Conservation (phyloP, 331 rosid genomes). For the Cydonia oblonga region DNA sequence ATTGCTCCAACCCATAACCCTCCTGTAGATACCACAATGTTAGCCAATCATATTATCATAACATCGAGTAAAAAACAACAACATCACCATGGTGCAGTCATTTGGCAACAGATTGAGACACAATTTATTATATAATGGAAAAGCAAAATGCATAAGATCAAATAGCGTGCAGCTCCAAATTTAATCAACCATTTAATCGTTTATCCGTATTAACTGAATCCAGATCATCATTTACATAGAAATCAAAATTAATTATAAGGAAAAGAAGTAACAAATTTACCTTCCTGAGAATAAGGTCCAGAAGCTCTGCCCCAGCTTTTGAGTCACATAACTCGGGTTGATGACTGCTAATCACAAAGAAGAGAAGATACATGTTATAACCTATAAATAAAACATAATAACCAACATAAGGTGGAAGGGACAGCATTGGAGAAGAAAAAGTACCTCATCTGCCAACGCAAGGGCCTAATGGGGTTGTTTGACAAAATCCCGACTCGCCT, state of each 20-base stretch:
- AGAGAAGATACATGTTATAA: neutral
- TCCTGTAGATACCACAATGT: slow-evolving; percentile 34
- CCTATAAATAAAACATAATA: neutral
- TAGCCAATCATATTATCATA: neutral
- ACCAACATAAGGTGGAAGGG: neutral
- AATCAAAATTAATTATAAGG: neutral
- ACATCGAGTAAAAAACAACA: neutral
- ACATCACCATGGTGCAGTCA: neutral
- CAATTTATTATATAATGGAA: neutral
- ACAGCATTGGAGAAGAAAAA: neutral
- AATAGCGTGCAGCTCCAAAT: neutral
- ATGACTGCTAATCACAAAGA: slow-evolving; percentile 22
- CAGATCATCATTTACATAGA: neutral
- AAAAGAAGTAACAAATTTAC: slow-evolving; percentile 3
- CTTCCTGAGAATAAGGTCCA: slow-evolving; percentile 65
- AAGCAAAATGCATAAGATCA: neutral
- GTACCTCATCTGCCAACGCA: slow-evolving; percentile 62
- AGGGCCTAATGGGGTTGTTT: slow-evolving; percentile 31
- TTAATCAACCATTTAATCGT: neutral
- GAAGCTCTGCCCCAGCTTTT: slow-evolving; percentile 73
- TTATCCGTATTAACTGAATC: neutral
- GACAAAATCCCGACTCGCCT: slow-evolving; percentile 54
- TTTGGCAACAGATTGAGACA: neutral
- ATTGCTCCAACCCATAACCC: slow-evolving; percentile 43
- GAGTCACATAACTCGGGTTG: slow-evolving; percentile 54